Conservation (phyloP, 768 basidiomycete genomes). For the Podaxis carcinomalis region DNA sequence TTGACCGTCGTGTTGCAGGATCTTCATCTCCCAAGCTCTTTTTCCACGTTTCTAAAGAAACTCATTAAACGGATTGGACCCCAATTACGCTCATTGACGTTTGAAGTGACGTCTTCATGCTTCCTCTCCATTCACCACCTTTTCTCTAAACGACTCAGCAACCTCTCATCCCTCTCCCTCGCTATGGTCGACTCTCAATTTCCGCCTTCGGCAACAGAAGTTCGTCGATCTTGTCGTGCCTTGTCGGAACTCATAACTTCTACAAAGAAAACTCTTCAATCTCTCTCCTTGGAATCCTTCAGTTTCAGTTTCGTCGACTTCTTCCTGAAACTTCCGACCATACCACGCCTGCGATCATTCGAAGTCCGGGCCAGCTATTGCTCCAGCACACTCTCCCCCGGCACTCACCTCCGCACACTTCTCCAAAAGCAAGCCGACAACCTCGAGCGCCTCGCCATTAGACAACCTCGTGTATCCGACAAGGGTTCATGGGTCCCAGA, state of each 20-base stretch:
- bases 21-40: constrained; percentile 16
- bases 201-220: background rate
- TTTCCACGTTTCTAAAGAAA: constrained; percentile 16
- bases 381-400: background rate
- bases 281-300: background rate
- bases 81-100: background rate
- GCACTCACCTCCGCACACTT: background rate
- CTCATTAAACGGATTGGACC: constrained; percentile 11
- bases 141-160: background rate
- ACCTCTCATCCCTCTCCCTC: background rate
- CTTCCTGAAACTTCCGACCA: background rate
- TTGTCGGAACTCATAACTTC: background rate
- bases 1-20: constrained; percentile 23
- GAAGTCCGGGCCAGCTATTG: background rate
- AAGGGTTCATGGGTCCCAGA: background rate
- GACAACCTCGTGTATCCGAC: background rate
- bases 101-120: background rate
- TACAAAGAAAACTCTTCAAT: background rate
- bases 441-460: background rate
- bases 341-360: background rate
- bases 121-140: background rate
- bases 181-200: background rate
- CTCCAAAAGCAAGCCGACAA: background rate
- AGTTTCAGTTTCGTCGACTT: background rate
- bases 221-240: background rate